Evolutionary conservation across 768 basidiomycete species (phyloP).

Genomic region (Psilocybe cubensis): DNA sequence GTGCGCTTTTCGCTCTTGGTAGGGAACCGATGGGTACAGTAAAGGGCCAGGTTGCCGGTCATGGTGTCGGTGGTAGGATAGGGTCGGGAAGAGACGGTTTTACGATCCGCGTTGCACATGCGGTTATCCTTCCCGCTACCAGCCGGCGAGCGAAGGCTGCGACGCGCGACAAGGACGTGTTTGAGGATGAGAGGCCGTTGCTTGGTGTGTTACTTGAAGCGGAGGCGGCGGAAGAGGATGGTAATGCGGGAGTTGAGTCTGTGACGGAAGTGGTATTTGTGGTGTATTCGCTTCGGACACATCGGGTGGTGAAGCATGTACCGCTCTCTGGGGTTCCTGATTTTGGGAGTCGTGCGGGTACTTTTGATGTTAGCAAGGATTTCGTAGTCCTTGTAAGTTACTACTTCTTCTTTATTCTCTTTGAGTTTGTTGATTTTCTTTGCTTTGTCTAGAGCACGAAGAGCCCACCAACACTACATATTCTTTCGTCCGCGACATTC

Average conservation of each 20-base stretch:
- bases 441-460: conserved; percentile 53
- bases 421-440: background rate
- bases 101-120: conserved; percentile 32
- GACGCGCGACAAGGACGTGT: conserved; percentile 28
- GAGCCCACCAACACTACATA: conserved; percentile 54
- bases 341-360: too few relatives aligned
- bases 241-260: conserved; percentile 8
- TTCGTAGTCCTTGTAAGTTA: conserved; percentile 52
- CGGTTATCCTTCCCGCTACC: conserved; percentile 42
- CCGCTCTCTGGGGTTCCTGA: conserved; percentile 39
- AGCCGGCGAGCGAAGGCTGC: background rate
- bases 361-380: conserved; percentile 56
- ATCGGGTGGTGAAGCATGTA: conserved; percentile 53
- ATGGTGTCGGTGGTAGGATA: too few relatives aligned
- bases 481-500: conserved; percentile 61
- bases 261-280: conserved; percentile 24
- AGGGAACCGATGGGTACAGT: too few relatives aligned
- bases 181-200: conserved; percentile 29
- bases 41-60: too few relatives aligned
- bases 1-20: background rate
- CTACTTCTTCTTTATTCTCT: background rate
- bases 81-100: too few relatives aligned
- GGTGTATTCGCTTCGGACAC: conserved; percentile 37
- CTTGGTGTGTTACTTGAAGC: conserved; percentile 38
- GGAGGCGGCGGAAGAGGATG: too few relatives aligned